Base-by-base conservation (phyloP, 2,329 filamentous ascomycete species). In the Cladosporium austrohemisphaericum region DNA sequence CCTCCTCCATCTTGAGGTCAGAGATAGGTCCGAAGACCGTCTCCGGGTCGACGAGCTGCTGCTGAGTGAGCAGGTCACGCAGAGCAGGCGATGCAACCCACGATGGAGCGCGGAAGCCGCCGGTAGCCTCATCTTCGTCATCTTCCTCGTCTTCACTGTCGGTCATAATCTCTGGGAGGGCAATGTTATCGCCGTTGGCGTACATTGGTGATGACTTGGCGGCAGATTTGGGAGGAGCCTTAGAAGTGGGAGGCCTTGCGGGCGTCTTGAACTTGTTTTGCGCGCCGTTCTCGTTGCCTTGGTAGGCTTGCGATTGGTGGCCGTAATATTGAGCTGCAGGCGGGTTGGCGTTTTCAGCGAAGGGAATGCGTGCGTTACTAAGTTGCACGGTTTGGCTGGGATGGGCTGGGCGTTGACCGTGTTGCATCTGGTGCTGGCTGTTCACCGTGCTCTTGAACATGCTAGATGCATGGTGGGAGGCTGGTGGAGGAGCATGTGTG, bases 21-120 rank as follows among this genome's bases (percentile, higher is more conserved):
- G 80, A 84, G 19, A 95, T 89, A 0, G 88, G 87, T 0, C 93
- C 93, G 63, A 98, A 98, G 46, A 98, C 87, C 29, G 79, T 74
- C 61, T 88, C 81, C 0, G 90, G 88, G 61, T 98, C 90, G 58
- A 93, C 78, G 8, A 83, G 80, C 67, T 98, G 91, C 66, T 98
- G 94, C 41, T 82, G 77, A 51, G 85, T 79, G 20, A 98, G 79
- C 49, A 88, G 80, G 46, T 80, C 76, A 14, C 85, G 81, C 37
- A 98, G 79, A 55, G 88, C 85, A 9, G 92, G 91, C 2, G 88
- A 88, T 63, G 95, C 86, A 4, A 89, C 90, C 93, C 93, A 98
- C 6, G 82, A 80, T 2, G 89, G 87, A 13, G 88, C 80, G 47
- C 71, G 74, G 61, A 88, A 83, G 40, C 75, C 74, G 37, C 59